Base-by-base conservation (phyloP, 176 grass and related monocot species). In the Tillandsia leiboldiana region DNA sequence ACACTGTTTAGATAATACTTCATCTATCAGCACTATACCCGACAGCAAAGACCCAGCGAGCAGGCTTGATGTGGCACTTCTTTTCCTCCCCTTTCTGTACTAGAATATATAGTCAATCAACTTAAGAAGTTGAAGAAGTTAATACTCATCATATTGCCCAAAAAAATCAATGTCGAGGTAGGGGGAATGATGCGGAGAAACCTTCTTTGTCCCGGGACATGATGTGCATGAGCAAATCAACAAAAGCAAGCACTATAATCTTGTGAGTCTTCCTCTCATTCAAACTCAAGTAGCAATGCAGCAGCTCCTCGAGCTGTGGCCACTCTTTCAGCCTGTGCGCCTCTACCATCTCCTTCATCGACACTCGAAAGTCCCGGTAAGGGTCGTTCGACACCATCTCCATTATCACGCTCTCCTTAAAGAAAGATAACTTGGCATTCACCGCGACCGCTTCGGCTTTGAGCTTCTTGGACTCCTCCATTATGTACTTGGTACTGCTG, bases 401-500 rank as follows among this genome's bases (percentile, higher is more conserved):
- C 11, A 68, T 12, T 47, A 11, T 49, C 11, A 12, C 12, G 33
- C 66, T 61, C 26, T 66, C 73, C 13, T 54, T 51, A 26, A 53
- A 53, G 50, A 75, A 75, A 2, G 63, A 53, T 26, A 14, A 20
- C 26, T 12, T 6, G 15, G 56, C 56, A 42, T 42, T 42, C 33
- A 6, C 33, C 4, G 33, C 4, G 33, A 42, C 33, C 33, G 33
- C 33, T 42, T 42, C 33, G 33, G 7, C 33, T 42, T 42, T 6
- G 33, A 42, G 33, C 33, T 42, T 42, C 33, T 79, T 80, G 50
- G 59, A 78, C 53, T 84, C 82, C 82, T 80, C 82, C 82, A 84
- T 84, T 50, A 84, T 84, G 57, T 69, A 63, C 17, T 84, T 84
- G 53, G 82, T 80, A 24, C 68, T 84, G 59, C 48, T 33, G 11